Conservation (phyloP, 805 yeast species). For the Candida nitratophila region DNA sequence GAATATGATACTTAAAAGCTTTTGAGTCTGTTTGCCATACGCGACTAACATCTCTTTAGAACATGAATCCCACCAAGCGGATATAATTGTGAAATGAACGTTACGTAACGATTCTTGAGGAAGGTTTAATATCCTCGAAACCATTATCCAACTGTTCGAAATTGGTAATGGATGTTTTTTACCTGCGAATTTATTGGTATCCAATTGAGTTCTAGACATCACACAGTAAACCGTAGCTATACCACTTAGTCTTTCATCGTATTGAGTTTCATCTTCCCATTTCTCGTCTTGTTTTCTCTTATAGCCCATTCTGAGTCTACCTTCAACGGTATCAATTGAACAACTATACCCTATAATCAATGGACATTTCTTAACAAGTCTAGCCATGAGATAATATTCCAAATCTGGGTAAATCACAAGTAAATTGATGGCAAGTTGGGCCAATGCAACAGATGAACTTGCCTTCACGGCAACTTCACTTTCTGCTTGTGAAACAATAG, state of each 20-base stretch:
- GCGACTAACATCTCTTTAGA: slow-evolving; percentile 46
- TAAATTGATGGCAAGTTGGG: slow-evolving; percentile 51
- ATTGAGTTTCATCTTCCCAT: slow-evolving; percentile 57
- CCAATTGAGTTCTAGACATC: slow-evolving; percentile 46
- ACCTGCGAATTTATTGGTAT: slow-evolving; percentile 10
- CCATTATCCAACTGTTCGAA: slow-evolving; percentile 55
- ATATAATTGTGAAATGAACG: slow-evolving; percentile 62
- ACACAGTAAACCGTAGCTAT: slow-evolving; percentile 76
- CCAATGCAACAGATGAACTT: slow-evolving; percentile 73
- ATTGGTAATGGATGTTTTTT: slow-evolving; percentile 49
- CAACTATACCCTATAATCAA: slow-evolving; percentile 77
- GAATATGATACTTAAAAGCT: slow-evolving; percentile 44
- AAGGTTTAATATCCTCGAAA: slow-evolving; percentile 66
- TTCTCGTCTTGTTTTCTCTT: slow-evolving; percentile 41
- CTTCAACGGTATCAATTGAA: slow-evolving; percentile 70
- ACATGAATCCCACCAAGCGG: slow-evolving; percentile 91
- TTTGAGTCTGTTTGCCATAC: slow-evolving; percentile 66
- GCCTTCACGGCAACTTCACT: slow-evolving; percentile 81
- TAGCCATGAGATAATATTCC: slow-evolving; percentile 55
- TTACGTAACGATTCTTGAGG: slow-evolving; percentile 45
- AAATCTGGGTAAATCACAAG: slow-evolving; percentile 43
- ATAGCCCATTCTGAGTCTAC: slow-evolving; percentile 86
- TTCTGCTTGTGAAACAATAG: slow-evolving; percentile 85
- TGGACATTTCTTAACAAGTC: slow-evolving; percentile 90
- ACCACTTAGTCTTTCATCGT: slow-evolving; percentile 84